Evolutionary conservation across 345 rosid genomes (phyloP).

Genomic region (Aurinia saxatilis): DNA sequence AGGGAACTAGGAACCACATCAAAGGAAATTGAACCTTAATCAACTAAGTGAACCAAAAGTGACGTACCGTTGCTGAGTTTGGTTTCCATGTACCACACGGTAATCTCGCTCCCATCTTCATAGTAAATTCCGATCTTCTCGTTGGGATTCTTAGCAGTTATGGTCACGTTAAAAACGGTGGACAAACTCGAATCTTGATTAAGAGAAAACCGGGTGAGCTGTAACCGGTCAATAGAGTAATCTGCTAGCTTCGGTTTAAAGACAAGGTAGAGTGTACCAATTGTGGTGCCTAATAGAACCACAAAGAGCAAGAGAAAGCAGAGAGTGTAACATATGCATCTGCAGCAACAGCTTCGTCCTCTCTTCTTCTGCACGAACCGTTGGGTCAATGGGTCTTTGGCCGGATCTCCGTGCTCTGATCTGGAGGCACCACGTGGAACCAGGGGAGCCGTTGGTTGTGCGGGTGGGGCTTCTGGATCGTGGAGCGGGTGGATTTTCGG

Average conservation of each 20-base stretch:
- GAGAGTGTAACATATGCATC: constrained; percentile 62
- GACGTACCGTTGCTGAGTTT: constrained; percentile 46
- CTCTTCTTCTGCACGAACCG: constrained; percentile 43
- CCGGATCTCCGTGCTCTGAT: constrained; percentile 35
- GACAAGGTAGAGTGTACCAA: constrained; percentile 56
- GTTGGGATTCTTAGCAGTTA: constrained; percentile 71
- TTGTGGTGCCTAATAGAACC: constrained; percentile 32
- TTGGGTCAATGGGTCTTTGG: constrained; percentile 36
- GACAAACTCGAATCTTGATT: constrained; percentile 40
- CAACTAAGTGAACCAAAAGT: no score
- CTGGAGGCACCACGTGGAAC: constrained; percentile 38
- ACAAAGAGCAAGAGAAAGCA: constrained; percentile 42
- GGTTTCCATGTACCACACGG: constrained; percentile 44
- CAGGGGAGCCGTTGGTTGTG: constrained; percentile 46
- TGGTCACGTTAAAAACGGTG: constrained; percentile 51
- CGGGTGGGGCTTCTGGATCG: constrained; percentile 42
- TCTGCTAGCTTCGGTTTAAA: constrained; percentile 76
- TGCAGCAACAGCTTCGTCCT: constrained; percentile 52
- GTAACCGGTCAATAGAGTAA: constrained; percentile 48
- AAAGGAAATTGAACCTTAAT: no score
- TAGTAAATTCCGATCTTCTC: constrained; percentile 75
- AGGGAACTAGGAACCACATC: no score
- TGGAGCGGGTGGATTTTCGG: constrained; percentile 54
- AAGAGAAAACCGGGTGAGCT: constrained; percentile 43
- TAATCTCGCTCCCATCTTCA: constrained; percentile 70